Evolutionary conservation across 306 rosid species (phyloP).

Genomic region (Dryas alaskensis): DNA sequence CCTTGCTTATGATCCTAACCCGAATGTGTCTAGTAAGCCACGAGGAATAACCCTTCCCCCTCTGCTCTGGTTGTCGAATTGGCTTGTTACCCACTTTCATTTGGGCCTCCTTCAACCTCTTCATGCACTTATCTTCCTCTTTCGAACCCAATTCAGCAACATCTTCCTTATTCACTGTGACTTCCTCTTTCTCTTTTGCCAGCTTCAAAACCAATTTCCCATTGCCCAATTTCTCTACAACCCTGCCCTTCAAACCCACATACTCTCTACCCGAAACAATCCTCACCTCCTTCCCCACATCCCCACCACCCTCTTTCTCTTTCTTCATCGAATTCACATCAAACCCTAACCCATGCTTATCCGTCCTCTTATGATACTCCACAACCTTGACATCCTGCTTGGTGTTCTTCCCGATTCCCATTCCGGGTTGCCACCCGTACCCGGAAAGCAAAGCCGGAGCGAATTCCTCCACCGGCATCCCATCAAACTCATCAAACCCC

Average conservation of each 20-base stretch:
- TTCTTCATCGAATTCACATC: background rate
- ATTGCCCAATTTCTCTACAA: conserved; percentile 37
- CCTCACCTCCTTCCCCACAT: conserved; percentile 44
- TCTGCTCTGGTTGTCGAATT: conserved; percentile 24
- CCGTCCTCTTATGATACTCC: conserved; percentile 47
- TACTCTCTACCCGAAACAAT: conserved; percentile 50
- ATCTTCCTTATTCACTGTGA: conserved; percentile 41
- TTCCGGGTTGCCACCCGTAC: conserved; percentile 82
- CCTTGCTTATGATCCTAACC: conserved; percentile 63
- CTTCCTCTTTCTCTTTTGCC: conserved; percentile 26
- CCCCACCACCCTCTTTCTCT: conserved; percentile 9
- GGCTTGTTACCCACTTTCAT: conserved; percentile 22
- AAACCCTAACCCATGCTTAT: conserved; percentile 75
- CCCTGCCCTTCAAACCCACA: conserved; percentile 53
- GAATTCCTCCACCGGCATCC: conserved; percentile 72
- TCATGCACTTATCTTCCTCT: conserved; percentile 65
- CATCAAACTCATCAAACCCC: conserved; percentile 63
- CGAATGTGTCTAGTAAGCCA: conserved; percentile 88
- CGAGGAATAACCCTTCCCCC: conserved; percentile 28
- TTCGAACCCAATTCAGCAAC: conserved; percentile 55
- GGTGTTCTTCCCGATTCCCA: conserved; percentile 75
- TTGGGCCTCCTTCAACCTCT: conserved; percentile 46
- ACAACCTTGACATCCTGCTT: conserved; percentile 63
- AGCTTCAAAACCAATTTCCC: conserved; percentile 45
- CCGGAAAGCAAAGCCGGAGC: conserved; percentile 77